A percentile compares a stretch with the other conserved stretches of the same genome.
These are phyloP conservation scores for Gnetum montanum DNA, from an alignment of 75 land plant species.

Conservation along the genomic window DNA sequence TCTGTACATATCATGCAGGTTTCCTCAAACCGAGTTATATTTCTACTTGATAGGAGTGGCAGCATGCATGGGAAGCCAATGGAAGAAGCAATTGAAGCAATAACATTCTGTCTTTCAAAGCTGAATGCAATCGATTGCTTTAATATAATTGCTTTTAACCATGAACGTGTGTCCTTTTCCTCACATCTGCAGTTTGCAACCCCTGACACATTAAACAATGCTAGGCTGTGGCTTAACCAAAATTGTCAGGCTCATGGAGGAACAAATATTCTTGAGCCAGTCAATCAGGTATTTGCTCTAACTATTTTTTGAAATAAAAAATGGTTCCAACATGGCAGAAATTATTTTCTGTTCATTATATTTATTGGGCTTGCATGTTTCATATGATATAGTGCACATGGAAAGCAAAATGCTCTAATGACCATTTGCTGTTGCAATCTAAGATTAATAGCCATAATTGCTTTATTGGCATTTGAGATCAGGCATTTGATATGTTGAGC, in stretches of 20 bases:
- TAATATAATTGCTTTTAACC: constrained; percentile 55
- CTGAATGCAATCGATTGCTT: constrained; percentile 46
- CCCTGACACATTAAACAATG: constrained; percentile 32
- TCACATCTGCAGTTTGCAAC: constrained; percentile 44
- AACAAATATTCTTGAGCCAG: constrained; percentile 46
- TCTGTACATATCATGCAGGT: constrained; percentile 22
- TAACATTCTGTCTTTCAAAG: constrained; percentile 29
- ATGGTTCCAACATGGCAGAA: neutral
- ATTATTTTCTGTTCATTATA: neutral
- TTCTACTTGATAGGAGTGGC: constrained; percentile 64
- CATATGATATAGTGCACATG: neutral
- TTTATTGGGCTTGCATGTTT: neutral
- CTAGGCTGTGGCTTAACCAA: constrained; percentile 38
- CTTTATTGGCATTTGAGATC: constrained; percentile 1
- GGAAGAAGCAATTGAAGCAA: constrained; percentile 33
- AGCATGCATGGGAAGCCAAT: constrained; percentile 59
- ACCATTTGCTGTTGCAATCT: constrained; percentile 1
- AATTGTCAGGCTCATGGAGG: constrained; percentile 47
- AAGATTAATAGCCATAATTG: neutral
- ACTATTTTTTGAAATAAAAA: neutral
- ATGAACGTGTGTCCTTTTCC: constrained; percentile 32
- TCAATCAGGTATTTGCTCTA: constrained; percentile 31
- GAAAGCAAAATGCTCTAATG: neutral
- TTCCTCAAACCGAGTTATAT: constrained; percentile 47
- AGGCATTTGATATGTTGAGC: constrained; percentile 43